Conservation (phyloP, 768 basidiomycete genomes). For the Gymnopilus junonius region DNA sequence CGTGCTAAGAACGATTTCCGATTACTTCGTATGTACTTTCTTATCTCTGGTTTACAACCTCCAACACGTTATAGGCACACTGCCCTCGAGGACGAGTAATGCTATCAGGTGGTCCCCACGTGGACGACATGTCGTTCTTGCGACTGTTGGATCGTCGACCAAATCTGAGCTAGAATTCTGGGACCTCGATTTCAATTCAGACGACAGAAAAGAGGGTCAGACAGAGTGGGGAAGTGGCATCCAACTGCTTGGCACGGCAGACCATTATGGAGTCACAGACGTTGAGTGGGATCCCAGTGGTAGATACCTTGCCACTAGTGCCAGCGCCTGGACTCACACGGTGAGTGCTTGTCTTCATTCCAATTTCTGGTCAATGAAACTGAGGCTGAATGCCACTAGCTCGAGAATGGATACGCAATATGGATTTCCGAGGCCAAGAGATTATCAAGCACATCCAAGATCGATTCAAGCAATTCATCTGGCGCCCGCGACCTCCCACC, state of each 20-base stretch:
- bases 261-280: slow-evolving; percentile 97
- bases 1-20: slow-evolving; percentile 93
- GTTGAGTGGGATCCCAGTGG: slow-evolving; percentile 99
- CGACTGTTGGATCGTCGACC: slow-evolving; percentile 91
- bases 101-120: slow-evolving; percentile 96
- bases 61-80: slow-evolving; percentile 53
- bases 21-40: slow-evolving; percentile 66
- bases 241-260: slow-evolving; percentile 81
- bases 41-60: slow-evolving; percentile 7
- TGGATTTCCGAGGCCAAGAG: slow-evolving; percentile 99
- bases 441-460: slow-evolving; percentile 88
- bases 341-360: slow-evolving; percentile 43
- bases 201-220: slow-evolving; percentile 61
- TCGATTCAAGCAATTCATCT: slow-evolving; percentile 98
- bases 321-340: slow-evolving; percentile 93
- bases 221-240: slow-evolving; percentile 86
- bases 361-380: background rate
- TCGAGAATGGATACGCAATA: slow-evolving; percentile 94
- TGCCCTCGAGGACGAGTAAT: slow-evolving; percentile 86
- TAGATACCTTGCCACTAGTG: slow-evolving; percentile 89
- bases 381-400: slow-evolving; percentile 46
- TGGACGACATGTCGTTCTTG: slow-evolving; percentile 93
- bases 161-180: slow-evolving; percentile 99
- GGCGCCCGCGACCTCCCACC: slow-evolving; percentile 94
- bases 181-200: slow-evolving; percentile 91